Evolutionary conservation across 495 filamentous ascomycete species (phyloP).

Genomic region (Penicillium arizonense): DNA sequence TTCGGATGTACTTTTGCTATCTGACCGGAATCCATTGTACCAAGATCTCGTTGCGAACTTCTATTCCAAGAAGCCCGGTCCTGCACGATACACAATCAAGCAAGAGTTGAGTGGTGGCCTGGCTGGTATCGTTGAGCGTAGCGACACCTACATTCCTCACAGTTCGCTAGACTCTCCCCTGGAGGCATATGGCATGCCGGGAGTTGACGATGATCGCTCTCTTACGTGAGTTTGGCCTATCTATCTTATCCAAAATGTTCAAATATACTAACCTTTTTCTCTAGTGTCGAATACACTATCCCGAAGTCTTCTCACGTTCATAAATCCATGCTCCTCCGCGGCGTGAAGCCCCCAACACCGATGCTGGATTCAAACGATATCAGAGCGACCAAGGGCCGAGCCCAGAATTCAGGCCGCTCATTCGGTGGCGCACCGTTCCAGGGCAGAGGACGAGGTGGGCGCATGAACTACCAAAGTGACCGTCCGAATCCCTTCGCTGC

Average conservation of each 20-base stretch:
- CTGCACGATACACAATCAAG: conserved; percentile 65
- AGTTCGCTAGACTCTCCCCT: conserved; percentile 65
- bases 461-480: conserved; percentile 45
- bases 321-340: conserved; percentile 92
- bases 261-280: conserved; percentile 32
- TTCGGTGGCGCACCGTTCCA: conserved; percentile 64
- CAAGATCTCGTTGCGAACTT: conserved; percentile 76
- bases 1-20: conserved; percentile 78
- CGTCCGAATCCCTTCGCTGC: conserved; percentile 56
- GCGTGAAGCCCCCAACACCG: conserved; percentile 67
- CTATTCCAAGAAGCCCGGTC: conserved; percentile 83
- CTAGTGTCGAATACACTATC: conserved; percentile 80
- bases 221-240: conserved; percentile 60
- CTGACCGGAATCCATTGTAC: conserved; percentile 77
- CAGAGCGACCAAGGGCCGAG: conserved; percentile 60
- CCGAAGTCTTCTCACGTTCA: conserved; percentile 68
- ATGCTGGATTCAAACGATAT: conserved; percentile 74
- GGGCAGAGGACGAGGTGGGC: conserved; percentile 49
- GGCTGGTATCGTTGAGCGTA: conserved; percentile 76
- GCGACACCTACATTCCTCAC: conserved; percentile 75
- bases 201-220: conserved; percentile 78
- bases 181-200: conserved; percentile 62
- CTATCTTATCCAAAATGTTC: background rate
- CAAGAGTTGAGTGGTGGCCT: conserved; percentile 72
- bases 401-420: conserved; percentile 56